A percentile compares a stretch with the other conserved stretches of the same genome.
Conservation (phyloP, 345 rosid species). For the Luvunga scandens region DNA sequence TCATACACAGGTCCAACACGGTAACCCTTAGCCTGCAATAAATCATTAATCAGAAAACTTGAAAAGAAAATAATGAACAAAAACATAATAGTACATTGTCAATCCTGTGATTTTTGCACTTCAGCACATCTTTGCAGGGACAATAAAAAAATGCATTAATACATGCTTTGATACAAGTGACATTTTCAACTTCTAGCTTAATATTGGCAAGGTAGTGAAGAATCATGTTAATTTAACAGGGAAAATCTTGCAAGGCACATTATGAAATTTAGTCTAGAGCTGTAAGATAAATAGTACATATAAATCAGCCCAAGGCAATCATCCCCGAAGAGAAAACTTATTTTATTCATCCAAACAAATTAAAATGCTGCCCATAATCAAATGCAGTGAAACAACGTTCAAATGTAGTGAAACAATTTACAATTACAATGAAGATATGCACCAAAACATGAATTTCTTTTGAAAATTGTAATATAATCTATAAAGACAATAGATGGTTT, state of each 20-base stretch:
- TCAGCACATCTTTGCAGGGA: not conserved
- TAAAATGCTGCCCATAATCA: not conserved
- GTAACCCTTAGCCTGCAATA: slow-evolving; percentile 94
- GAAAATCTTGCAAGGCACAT: not conserved
- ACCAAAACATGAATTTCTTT: not conserved
- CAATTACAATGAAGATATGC: not conserved
- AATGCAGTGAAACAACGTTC: not conserved
- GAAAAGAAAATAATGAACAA: not conserved
- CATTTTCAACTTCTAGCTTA: not conserved
- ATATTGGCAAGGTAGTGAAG: not conserved
- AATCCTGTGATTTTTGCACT: not conserved
- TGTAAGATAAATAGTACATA: not conserved
- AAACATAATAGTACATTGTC: not conserved
- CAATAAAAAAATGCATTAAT: not conserved
- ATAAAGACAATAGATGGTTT: not conserved
- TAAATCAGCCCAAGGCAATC: not conserved
- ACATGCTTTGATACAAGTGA: not conserved
- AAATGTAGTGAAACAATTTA: not conserved
- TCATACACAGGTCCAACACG: slow-evolving; percentile 99
- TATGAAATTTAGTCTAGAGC: not conserved
- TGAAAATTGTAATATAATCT: not conserved
- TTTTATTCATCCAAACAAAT: not conserved
- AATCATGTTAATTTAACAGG: not conserved
- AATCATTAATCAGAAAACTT: not conserved
- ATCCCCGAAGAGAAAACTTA: not conserved